Base-by-base conservation (phyloP, 805 yeast species). In the Brettanomyces nanus region DNA sequence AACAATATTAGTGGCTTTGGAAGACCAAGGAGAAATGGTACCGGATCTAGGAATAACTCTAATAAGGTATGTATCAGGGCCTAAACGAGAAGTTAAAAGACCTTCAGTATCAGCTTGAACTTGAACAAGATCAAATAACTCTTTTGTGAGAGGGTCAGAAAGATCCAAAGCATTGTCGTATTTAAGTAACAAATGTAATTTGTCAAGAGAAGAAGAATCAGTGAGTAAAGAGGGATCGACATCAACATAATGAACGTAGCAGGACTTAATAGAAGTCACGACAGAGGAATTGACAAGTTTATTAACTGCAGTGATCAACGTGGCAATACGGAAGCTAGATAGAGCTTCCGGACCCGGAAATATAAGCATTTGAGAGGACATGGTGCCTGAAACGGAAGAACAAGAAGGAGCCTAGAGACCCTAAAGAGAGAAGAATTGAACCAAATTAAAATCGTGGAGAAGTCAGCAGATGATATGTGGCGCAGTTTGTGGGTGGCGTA, bases 1-100 rank as follows among this genome's bases (percentile, higher is more conserved):
- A 37, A 89, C 74, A 48, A 92, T 92, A 63, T 92, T 90, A 29
- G 98, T 89, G 20, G 99, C 99, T 65, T 92, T 92, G 11, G 97
- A 89, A 7, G 96, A 85, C 99, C 99, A 92, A 25, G 98, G 97
- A 19, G 97, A 89, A 47, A 92, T 90, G 10, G 98, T 92, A 44
- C 98, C 98, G 6, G 87, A 68, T 60, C 97, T 77, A 31, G 99
- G 98, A 37, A 87, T 69, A 37, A 92, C 71, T 57, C 95, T 73
- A 33, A 90, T 63, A 46, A 87, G 63, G 44, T 75, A 72, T 23
- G 76, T 63, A 46, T 69, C 73, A 4, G 60, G 51, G 36, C 57
- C 71, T 33, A 64, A 51, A 9, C 39, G 32, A 14, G 45, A 37
- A 6, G 43, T 26, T 4, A 53, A 19, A 5, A 51, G 22, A 6